Evolutionary conservation across 2,329 filamentous ascomycete species (phyloP).

Genomic region (Cytospora piceae): DNA sequence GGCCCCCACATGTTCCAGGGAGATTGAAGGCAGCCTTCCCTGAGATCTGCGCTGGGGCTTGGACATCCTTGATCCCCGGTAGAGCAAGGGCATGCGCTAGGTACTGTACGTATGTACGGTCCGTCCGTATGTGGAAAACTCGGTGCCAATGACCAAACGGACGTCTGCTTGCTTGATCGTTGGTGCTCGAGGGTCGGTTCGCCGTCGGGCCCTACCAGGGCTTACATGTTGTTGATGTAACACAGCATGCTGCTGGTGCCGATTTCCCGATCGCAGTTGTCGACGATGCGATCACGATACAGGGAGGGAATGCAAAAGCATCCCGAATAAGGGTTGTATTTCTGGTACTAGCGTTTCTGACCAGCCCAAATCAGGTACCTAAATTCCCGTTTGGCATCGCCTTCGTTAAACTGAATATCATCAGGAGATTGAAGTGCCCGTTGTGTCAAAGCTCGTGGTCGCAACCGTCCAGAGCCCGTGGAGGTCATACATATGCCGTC

Average conservation of each 20-base stretch:
- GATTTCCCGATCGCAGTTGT: constrained; percentile 14
- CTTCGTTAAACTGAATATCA: neutral
- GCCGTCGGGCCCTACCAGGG: neutral
- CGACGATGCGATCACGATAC: constrained; percentile 11
- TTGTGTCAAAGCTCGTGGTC: neutral
- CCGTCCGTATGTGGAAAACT: neutral
- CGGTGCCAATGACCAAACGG: neutral
- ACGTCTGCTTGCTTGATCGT: neutral
- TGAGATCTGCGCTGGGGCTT: neutral
- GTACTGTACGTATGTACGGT: neutral
- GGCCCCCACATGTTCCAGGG: neutral
- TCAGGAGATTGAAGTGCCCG: neutral
- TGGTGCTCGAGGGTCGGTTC: neutral
- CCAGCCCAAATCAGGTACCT: neutral
- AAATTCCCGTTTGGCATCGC: neutral
- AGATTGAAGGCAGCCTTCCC: neutral
- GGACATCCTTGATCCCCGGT: neutral
- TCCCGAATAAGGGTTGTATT: constrained; percentile 4
- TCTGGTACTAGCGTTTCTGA: constrained; percentile 11
- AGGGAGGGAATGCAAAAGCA: constrained; percentile 8
- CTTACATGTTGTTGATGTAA: constrained; percentile 12
- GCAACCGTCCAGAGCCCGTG: neutral
- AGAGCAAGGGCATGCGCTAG: neutral
- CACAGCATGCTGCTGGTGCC: constrained; percentile 21
- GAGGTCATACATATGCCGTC: neutral